Evolutionary conservation across 192 early-diverging fungal genomes (phyloP).

Genomic region (Umbelopsis ramanniana): DNA sequence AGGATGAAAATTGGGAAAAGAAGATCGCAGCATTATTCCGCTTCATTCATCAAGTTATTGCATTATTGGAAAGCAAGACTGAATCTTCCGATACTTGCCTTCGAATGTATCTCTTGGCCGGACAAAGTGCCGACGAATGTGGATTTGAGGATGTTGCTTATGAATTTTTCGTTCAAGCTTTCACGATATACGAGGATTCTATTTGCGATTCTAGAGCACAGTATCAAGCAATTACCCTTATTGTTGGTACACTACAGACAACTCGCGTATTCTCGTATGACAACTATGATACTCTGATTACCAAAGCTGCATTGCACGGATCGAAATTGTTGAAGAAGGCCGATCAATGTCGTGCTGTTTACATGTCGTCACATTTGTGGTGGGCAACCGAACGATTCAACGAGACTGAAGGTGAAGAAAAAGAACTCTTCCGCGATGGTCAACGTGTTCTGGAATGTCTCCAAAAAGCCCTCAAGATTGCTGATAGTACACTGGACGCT

Average conservation of each 20-base stretch:
- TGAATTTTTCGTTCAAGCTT: constrained; percentile 97
- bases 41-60: constrained; percentile 88
- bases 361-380: constrained; percentile 88
- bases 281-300: constrained; percentile 94
- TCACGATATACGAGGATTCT: constrained; percentile 96
- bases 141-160: constrained; percentile 94
- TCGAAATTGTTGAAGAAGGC: constrained; percentile 90
- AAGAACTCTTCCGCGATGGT: constrained; percentile 80
- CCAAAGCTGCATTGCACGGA: constrained; percentile 89
- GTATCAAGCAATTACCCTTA: constrained; percentile 85
- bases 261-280: constrained; percentile 84
- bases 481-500: constrained; percentile 91
- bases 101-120: constrained; percentile 85
- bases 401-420: constrained; percentile 55
- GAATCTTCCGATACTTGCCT: constrained; percentile 66
- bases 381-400: constrained; percentile 71
- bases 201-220: constrained; percentile 93
- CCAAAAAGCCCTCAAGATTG: constrained; percentile 94
- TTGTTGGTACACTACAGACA: constrained; percentile 85
- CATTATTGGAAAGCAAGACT: constrained; percentile 69
- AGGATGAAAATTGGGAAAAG: constrained; percentile 69
- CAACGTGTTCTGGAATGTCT: constrained; percentile 89
- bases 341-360: constrained; percentile 91
- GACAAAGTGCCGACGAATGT: constrained; percentile 83
- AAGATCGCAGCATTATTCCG: constrained; percentile 77